Evolutionary conservation across 2,329 filamentous ascomycete species (phyloP), one percentile per base, ranked within the genome.

Genomic region (Trichoderma oligosporum): DNA sequence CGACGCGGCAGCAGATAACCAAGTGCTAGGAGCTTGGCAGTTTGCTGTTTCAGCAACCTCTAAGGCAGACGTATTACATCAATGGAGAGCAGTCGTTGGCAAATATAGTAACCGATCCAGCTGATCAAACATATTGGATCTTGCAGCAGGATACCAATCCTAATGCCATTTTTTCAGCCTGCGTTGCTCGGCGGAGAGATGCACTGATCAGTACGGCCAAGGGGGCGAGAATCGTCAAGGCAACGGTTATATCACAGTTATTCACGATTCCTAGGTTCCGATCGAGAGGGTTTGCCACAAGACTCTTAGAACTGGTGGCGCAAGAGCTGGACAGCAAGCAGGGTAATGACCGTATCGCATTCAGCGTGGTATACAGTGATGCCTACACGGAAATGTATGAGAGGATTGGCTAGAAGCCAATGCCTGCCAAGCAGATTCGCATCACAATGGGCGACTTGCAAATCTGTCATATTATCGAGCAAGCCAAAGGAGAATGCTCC

Each of bases 291-390:
- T 69, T 73, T 66, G 73, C 72, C 1, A 68, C 65, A n/a, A 61
- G n/a, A 59, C 74, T 2, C 68, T 70, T 53, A 61, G 70, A 41
- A 59, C 59, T n/a, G 68, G 74, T 61, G 71, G 75, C 56, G 14
- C 48, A 33, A 41, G 39, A 59, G n/a, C 31, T 27, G 9, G 47
- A 46, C 16, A 22, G 12, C 20, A 63, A 66, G n/a, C 6, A 36
- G 4, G 49, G 11, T 12, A 7, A 44, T 2, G 20, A 54, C 3
- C 27, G n/a, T 29, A 63, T 67, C 56, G 67, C 66, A 35, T 71
- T 67, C 60, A 73, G 70, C 45, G 64, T 70, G 9, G 59, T 75
- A 25, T 74, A 70, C 63, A 73, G 70, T 61, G 69, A 69, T 47
- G 63, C 66, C 29, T 65, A 69, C 31, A 63, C 66, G n/a, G 60